Evolutionary conservation across 768 basidiomycete genomes (phyloP), one percentile per base, ranked within the genome.

Genomic region (Lepiota subincarnata): DNA sequence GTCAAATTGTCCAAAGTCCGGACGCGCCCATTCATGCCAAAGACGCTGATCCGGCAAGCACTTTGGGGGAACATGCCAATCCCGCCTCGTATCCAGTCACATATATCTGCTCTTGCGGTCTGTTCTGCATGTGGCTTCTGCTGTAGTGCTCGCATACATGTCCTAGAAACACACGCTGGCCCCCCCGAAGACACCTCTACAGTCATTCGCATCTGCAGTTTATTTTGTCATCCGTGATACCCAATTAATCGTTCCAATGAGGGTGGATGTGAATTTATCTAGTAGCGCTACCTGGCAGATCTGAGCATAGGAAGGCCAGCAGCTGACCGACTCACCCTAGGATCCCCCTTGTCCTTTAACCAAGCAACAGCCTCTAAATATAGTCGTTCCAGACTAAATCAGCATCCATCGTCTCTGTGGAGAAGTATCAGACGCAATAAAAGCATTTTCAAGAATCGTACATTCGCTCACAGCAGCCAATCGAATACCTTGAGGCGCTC

Each of bases 371-470:
- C 3, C 59, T 62, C 62, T 81, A 80, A 10, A 87, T 57, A 44
- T 71, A 75, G 47, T 73, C 72, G 63, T 73, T 77, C 84, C 83
- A 87, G 2, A 78, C 78, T 16, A 79, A 57, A 64, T 87, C 84
- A 26, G 79, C 75, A 5, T 82, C 81, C 2, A n/a, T n/a, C n/a
- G n/a, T n/a, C n/a, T n/a, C n/a, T n/a, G n/a, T n/a, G n/a, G n/a
- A n/a, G n/a, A n/a, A n/a, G n/a, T n/a, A n/a, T n/a, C n/a, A n/a
- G n/a, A n/a, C n/a, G n/a, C n/a, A n/a, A n/a, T n/a, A n/a, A n/a
- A n/a, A n/a, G n/a, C n/a, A n/a, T n/a, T n/a, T n/a, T n/a, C n/a
- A n/a, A n/a, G n/a, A n/a, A n/a, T n/a, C n/a, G n/a, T n/a, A n/a
- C n/a, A n/a, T n/a, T n/a, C n/a, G n/a, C n/a, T n/a, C n/a, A n/a